Conservation (phyloP, 2,329 filamentous ascomycete species). For the Massarina eburnea region DNA sequence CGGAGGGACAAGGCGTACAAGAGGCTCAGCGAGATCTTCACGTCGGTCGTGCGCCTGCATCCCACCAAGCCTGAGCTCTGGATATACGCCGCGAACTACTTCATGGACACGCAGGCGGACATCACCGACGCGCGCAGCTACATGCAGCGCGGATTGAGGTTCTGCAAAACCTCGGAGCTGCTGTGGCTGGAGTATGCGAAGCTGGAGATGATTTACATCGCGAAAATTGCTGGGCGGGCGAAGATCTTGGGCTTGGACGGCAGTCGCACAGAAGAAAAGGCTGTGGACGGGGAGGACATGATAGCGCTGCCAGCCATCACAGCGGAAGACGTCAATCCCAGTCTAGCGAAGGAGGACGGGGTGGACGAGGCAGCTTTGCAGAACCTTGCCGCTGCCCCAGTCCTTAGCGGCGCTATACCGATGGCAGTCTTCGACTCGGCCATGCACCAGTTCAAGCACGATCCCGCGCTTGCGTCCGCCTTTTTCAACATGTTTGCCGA, state of each 20-base stretch:
- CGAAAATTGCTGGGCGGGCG: constrained; percentile 74
- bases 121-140: constrained; percentile 83
- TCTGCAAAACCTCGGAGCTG: constrained; percentile 73
- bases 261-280: constrained; percentile 46
- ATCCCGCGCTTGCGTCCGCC: constrained; percentile 64
- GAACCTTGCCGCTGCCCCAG: constrained; percentile 70
- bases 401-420: constrained; percentile 89
- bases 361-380: constrained; percentile 60
- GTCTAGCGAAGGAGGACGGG: constrained; percentile 51
- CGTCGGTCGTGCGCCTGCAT: constrained; percentile 77
- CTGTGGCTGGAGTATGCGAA: constrained; percentile 91
- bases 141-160: constrained; percentile 86
- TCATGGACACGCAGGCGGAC: constrained; percentile 77
- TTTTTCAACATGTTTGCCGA: constrained; percentile 80
- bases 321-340: constrained; percentile 63
- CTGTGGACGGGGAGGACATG: constrained; percentile 56
- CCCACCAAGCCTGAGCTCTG: constrained; percentile 82
- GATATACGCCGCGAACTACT: constrained; percentile 78
- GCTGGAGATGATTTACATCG: constrained; percentile 89
- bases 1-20: constrained; percentile 65
- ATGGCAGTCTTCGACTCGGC: constrained; percentile 88
- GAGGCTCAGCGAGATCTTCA: constrained; percentile 62
- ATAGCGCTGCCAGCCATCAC: constrained; percentile 62
- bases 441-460: constrained; percentile 73
- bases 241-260: constrained; percentile 65